These are phyloP conservation scores for Coelastrella sp. DNA, from an alignment of 139 green algal genomes.

Conservation along the genomic window DNA sequence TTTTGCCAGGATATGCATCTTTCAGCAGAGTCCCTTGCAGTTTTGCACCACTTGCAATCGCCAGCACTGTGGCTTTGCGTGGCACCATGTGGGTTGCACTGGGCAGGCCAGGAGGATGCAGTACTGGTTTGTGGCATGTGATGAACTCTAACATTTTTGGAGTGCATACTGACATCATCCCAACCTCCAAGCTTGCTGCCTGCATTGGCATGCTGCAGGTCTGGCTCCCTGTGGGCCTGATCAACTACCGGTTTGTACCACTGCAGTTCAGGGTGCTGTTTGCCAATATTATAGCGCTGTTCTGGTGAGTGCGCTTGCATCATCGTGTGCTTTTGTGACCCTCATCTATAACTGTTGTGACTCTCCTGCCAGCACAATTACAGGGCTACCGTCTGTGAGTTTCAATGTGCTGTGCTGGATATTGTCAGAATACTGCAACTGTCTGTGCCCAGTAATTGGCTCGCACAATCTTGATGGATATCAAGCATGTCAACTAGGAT, in stretches of 20 bases:
- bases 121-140: neutral
- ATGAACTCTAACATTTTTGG: neutral
- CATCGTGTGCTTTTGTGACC: no score
- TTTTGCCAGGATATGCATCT: no score
- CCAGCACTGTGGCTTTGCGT: neutral
- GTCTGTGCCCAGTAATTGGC: no score
- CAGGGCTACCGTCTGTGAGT: neutral
- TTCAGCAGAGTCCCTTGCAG: neutral
- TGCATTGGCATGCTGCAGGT: constrained; percentile 52
- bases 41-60: neutral
- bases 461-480: no score
- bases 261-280: constrained; percentile 83
- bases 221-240: constrained; percentile 75
- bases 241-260: constrained; percentile 84
- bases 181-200: neutral
- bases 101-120: neutral
- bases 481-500: no score
- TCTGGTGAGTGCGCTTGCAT: constrained; percentile 56
- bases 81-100: no score
- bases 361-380: no score
- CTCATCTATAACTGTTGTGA: no score
- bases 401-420: no score
- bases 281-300: constrained; percentile 73
- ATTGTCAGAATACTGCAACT: no score
- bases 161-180: neutral